Percentiles rank a stretch among this genome's conserved stretches.
phyloP scores from a whole-genome alignment of 805 yeast species.

The Blastobotrys robertii region DNA sequence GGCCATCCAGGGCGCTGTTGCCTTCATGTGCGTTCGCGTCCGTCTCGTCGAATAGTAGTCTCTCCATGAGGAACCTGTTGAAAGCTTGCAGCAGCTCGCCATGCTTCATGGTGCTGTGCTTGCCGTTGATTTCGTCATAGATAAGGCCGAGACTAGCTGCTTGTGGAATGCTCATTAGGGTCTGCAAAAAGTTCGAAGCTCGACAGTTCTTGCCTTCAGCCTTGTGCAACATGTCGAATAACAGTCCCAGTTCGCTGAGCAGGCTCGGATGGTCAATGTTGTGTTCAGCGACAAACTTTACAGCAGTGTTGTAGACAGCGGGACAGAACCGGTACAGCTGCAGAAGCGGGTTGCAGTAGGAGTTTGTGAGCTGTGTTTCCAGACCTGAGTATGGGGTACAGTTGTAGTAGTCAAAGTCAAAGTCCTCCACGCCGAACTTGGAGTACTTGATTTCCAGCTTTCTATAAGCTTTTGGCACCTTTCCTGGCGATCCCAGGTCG shows the following conservation, averaged over 20 bases:
- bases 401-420: conserved; percentile 82
- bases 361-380: conserved; percentile 77
- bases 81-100: conserved; percentile 39
- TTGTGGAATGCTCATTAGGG: conserved; percentile 39
- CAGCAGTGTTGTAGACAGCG: conserved; percentile 54
- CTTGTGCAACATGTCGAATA: conserved; percentile 84
- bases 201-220: conserved; percentile 72
- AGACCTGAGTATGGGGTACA: conserved; percentile 66
- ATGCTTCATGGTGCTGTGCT: conserved; percentile 7
- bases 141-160: conserved; percentile 46
- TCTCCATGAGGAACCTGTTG: conserved; percentile 48
- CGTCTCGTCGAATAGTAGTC: conserved; percentile 42
- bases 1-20: conserved; percentile 11
- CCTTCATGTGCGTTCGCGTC: conserved; percentile 2
- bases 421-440: conserved; percentile 86
- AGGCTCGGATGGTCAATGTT: conserved; percentile 34
- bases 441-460: conserved; percentile 72
- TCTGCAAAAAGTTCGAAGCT: conserved; percentile 65
- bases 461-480: conserved; percentile 65
- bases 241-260: conserved; percentile 74
- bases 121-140: conserved; percentile 31
- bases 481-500: conserved; percentile 23
- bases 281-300: conserved; percentile 41
- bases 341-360: conserved; percentile 66
- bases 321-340: conserved; percentile 77